Conservation (phyloP, 1,284 basidiomycete species). For the Termitomyces sp. region DNA sequence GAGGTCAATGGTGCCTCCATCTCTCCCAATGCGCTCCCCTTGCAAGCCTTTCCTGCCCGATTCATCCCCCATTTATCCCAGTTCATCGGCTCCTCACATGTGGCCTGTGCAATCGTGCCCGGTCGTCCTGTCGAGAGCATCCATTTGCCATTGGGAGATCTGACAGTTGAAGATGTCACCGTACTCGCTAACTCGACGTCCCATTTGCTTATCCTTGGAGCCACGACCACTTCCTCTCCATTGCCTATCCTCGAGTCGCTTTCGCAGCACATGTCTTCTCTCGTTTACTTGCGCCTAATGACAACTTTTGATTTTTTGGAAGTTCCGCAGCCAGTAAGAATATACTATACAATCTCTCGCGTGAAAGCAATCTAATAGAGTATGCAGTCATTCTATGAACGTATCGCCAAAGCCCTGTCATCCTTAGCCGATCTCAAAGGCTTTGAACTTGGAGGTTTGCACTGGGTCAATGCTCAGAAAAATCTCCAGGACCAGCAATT, state of each 20-base stretch:
- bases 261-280: slow-evolving; percentile 38
- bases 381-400: slow-evolving; percentile 50
- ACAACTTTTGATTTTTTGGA: slow-evolving; percentile 44
- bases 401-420: slow-evolving; percentile 52
- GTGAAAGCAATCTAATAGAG: slow-evolving; percentile 13
- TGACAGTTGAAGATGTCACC: slow-evolving; percentile 48
- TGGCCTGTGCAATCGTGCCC: slow-evolving; percentile 50
- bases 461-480: slow-evolving; percentile 51
- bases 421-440: slow-evolving; percentile 49
- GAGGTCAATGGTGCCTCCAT: slow-evolving; percentile 40
- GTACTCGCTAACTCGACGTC: slow-evolving; percentile 42
- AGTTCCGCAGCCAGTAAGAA: slow-evolving; percentile 30
- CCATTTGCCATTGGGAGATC: slow-evolving; percentile 51
- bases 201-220: slow-evolving; percentile 38
- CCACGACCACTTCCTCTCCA: slow-evolving; percentile 41
- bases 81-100: slow-evolving; percentile 54
- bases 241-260: slow-evolving; percentile 40
- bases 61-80: slow-evolving; percentile 48
- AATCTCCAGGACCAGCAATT: slow-evolving; percentile 29
- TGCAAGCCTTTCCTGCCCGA: slow-evolving; percentile 28
- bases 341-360: slow-evolving; percentile 4
- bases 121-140: slow-evolving; percentile 60
- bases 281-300: slow-evolving; percentile 49
- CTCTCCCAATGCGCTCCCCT: slow-evolving; percentile 17
- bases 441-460: slow-evolving; percentile 70